Percentiles rank a stretch among this genome's conserved stretches.
Conservation (phyloP, 2,329 filamentous ascomycete species). For the Colletotrichum theobromicola region DNA sequence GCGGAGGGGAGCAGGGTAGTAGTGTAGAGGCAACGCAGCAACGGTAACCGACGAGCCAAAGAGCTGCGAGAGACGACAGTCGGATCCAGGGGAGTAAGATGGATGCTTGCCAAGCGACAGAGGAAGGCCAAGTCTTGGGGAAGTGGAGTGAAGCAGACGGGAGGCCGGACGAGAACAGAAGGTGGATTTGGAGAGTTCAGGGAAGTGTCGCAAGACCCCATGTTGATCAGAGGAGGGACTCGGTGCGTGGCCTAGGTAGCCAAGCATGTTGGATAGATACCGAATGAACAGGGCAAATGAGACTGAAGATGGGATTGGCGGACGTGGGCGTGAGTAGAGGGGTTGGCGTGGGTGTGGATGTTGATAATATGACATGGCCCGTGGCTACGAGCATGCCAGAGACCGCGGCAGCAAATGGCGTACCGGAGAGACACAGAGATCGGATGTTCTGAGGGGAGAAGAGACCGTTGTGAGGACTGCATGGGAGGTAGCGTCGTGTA, state of each 20-base stretch:
- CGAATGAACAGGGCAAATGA: neutral
- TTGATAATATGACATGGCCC: neutral
- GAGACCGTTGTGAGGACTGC: neutral
- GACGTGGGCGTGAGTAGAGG: neutral
- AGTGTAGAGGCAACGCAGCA: neutral
- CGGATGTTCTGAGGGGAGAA: neutral
- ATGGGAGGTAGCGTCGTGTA: neutral
- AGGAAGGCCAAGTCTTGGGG: conserved; percentile 19
- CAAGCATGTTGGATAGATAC: neutral
- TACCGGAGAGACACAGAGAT: neutral
- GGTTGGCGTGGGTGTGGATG: neutral
- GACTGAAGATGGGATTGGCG: neutral
- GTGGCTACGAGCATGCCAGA: neutral
- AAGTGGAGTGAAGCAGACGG: conserved; percentile 19
- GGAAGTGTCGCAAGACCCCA: neutral
- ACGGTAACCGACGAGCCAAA: neutral
- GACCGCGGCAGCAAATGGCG: neutral
- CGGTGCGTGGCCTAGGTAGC: neutral
- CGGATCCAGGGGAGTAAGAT: neutral
- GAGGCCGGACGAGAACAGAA: conserved; percentile 18
- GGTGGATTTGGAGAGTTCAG: conserved; percentile 3
- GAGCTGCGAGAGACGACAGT: neutral
- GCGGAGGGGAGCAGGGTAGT: neutral
- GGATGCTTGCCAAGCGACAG: conserved; percentile 8
- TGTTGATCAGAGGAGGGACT: conserved; percentile 4